Conservation (phyloP, 2,329 filamentous ascomycete species). For the Phialophora chinensis region DNA sequence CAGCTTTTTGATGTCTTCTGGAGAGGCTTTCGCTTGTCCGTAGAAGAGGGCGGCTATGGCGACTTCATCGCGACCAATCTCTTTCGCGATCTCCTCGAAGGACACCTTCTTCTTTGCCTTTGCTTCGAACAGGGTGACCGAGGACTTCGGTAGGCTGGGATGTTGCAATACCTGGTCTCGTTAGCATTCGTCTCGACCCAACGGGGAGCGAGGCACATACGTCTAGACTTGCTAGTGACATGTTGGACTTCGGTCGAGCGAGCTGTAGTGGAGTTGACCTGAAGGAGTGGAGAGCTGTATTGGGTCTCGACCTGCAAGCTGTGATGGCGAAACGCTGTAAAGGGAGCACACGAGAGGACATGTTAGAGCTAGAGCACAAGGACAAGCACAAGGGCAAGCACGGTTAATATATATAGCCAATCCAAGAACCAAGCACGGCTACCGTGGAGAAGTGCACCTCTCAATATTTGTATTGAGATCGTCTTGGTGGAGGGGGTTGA, state of each 20-base stretch:
- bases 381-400: background rate
- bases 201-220: conserved; percentile 41
- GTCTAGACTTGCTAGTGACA: conserved; percentile 54
- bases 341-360: conserved; percentile 28
- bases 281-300: conserved; percentile 10
- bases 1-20: conserved; percentile 72
- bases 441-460: conserved; percentile 31
- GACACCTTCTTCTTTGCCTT: conserved; percentile 77
- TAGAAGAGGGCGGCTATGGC: conserved; percentile 90
- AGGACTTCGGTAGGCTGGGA: conserved; percentile 72
- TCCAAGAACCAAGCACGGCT: conserved; percentile 3
- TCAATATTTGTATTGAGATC: conserved; percentile 25
- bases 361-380: conserved; percentile 12
- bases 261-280: conserved; percentile 19
- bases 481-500: conserved; percentile 25
- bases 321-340: conserved; percentile 26
- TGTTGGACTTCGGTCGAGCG: conserved; percentile 39
- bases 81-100: conserved; percentile 77
- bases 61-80: conserved; percentile 79
- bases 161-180: conserved; percentile 65
- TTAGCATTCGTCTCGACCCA: conserved; percentile 38
- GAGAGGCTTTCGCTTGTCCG: conserved; percentile 76
- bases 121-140: conserved; percentile 76
- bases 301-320: conserved; percentile 22
- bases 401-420: conserved; percentile 30